phyloP scores from a whole-genome alignment of 2,329 filamentous ascomycete species.

The Aspergillus costaricaensis region DNA sequence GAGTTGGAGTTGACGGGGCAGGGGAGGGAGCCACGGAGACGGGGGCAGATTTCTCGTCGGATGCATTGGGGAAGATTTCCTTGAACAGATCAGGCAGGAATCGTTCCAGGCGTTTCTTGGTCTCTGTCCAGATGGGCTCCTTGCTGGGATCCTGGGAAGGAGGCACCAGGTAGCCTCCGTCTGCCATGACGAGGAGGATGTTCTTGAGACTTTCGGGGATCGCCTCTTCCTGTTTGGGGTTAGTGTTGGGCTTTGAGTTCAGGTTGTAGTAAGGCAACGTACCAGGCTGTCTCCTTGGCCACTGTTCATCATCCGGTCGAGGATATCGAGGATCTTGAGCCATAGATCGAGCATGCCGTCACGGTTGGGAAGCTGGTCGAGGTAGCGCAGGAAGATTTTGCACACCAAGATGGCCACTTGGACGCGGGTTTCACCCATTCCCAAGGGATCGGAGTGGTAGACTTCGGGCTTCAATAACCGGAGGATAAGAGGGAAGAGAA shows the following conservation, averaged over 20 bases:
- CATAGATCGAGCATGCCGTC: conserved; percentile 89
- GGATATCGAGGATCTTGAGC: conserved; percentile 87
- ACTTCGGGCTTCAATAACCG: conserved; percentile 90
- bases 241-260: background rate
- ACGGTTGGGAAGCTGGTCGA: conserved; percentile 80
- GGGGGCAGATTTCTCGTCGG: background rate
- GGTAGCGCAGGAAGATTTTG: conserved; percentile 93
- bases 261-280: conserved; percentile 23
- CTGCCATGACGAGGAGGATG: conserved; percentile 91
- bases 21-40: background rate
- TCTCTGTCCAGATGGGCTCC: conserved; percentile 62
- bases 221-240: conserved; percentile 72
- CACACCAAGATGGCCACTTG: conserved; percentile 88
- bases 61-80: conserved; percentile 55
- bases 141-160: conserved; percentile 57
- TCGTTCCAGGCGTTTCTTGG: conserved; percentile 59
- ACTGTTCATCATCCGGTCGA: conserved; percentile 95
- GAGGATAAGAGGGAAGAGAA: conserved; percentile 87
- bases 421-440: conserved; percentile 94
- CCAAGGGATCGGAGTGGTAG: conserved; percentile 83
- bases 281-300: conserved; percentile 87
- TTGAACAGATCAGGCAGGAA: conserved; percentile 62
- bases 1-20: background rate
- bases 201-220: conserved; percentile 96
- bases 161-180: conserved; percentile 77